Evolutionary conservation across 2,329 filamentous ascomycete genomes (phyloP).

Genomic region (Rhynchosporium secalis): DNA sequence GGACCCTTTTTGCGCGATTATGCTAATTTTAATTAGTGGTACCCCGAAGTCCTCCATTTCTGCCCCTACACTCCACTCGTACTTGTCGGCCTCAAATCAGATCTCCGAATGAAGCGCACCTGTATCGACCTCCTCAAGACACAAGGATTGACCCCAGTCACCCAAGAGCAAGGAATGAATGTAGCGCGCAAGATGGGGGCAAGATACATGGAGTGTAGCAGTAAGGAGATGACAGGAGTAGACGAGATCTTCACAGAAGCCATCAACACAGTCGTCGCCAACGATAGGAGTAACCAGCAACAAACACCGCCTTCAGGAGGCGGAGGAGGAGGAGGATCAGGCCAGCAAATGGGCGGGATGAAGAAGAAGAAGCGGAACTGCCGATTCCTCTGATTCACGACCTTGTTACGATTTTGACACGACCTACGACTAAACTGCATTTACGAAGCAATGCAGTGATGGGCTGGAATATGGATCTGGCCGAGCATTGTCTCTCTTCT

Average conservation of each 20-base stretch:
- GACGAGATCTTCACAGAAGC: conserved; percentile 95
- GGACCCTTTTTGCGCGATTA: not conserved
- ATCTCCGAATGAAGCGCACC: conserved; percentile 90
- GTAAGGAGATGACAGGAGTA: conserved; percentile 94
- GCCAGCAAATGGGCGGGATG: conserved; percentile 44
- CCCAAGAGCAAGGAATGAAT: conserved; percentile 80
- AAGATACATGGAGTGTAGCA: conserved; percentile 96
- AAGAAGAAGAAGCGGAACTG: conserved; percentile 87
- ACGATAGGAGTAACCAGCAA: conserved; percentile 62
- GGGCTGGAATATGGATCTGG: conserved; percentile 22
- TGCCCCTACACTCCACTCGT: conserved; percentile 96
- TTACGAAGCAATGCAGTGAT: conserved; percentile 30
- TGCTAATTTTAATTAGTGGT: conserved; percentile 68
- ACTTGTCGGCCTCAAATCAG: conserved; percentile 94
- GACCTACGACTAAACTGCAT: conserved; percentile 38
- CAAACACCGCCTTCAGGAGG: conserved; percentile 16
- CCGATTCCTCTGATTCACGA: conserved; percentile 63
- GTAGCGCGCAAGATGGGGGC: conserved; percentile 95
- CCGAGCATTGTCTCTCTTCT: conserved; percentile 27
- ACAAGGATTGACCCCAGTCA: conserved; percentile 93
- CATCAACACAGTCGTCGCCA: conserved; percentile 84
- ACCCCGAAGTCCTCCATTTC: conserved; percentile 97
- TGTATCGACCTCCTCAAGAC: conserved; percentile 99
- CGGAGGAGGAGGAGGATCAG: conserved; percentile 20
- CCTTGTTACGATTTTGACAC: conserved; percentile 36